A percentile compares a stretch with the other conserved stretches of the same genome.
These are phyloP conservation scores for Sporisorium graminicola DNA, from an alignment of 1,284 basidiomycete species.

Conservation along the genomic window DNA sequence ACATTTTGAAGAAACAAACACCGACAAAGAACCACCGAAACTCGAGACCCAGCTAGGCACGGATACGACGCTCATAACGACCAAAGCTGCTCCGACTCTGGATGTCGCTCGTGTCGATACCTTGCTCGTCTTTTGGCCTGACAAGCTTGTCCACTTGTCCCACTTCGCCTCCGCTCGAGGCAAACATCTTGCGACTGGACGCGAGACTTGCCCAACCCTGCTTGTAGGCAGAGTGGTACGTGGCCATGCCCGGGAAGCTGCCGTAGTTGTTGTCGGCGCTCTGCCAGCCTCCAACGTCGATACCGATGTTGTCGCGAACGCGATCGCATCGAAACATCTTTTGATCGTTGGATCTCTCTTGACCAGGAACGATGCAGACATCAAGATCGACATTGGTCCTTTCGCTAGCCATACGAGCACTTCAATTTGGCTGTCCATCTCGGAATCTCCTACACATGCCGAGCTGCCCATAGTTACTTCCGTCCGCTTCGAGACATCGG, in stretches of 20 bases:
- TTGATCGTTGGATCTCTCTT: conserved; percentile 9
- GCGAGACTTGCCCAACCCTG: not conserved
- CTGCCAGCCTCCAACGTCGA: not conserved
- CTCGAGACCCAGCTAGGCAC: not conserved
- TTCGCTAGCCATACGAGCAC: not conserved
- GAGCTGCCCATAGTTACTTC: conserved; percentile 15
- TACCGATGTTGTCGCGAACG: too few species aligned
- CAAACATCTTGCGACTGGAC: too few species aligned
- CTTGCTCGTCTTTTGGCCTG: conserved; percentile 45
- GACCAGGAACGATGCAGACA: not conserved
- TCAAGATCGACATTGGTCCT: too few species aligned
- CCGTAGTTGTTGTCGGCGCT: conserved; percentile 30
- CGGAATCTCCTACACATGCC: not conserved
- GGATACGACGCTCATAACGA: not conserved
- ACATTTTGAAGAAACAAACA: conserved; percentile 28
- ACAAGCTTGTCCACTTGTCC: conserved; percentile 24
- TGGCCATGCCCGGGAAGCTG: conserved; percentile 26
- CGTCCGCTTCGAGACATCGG: conserved; percentile 1
- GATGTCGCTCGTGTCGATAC: conserved; percentile 15
- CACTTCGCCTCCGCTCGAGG: not conserved
- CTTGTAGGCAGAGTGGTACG: conserved; percentile 18
- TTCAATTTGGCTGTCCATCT: conserved; percentile 13
- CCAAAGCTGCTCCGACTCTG: not conserved
- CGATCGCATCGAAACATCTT: conserved; percentile 7
- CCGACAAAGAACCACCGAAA: not conserved